phyloP scores from a whole-genome alignment of 129 eudicot genomes.

The Escallonia herrerae region DNA sequence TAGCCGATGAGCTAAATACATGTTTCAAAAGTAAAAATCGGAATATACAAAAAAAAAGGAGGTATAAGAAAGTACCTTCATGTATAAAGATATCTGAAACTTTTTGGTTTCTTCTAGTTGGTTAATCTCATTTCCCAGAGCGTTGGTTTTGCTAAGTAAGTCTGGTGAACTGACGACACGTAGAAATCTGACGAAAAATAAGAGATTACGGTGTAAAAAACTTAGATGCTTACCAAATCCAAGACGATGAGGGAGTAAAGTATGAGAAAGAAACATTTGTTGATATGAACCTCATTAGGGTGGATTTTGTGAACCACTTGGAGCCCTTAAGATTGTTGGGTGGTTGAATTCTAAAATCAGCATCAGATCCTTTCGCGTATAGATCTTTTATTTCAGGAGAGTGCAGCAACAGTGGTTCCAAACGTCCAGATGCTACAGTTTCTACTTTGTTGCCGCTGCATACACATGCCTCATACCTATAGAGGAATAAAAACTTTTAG shows the following conservation, averaged over 20 bases:
- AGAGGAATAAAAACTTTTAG: background rate
- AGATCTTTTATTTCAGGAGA: slow-evolving; percentile 39
- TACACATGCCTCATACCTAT: slow-evolving; percentile 62
- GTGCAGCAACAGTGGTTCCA: slow-evolving; percentile 58
- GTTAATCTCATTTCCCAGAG: slow-evolving; percentile 52
- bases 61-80: slow-evolving; percentile 29
- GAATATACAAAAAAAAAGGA: background rate
- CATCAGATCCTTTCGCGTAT: slow-evolving; percentile 43
- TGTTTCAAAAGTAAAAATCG: background rate
- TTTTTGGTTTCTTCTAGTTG: slow-evolving; percentile 73
- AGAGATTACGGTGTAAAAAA: background rate
- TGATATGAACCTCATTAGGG: slow-evolving; percentile 55
- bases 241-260: background rate
- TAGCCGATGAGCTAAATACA: background rate
- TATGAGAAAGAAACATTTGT: slow-evolving; percentile 5
- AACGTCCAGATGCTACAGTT: slow-evolving; percentile 48
- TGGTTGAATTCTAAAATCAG: slow-evolving; percentile 44
- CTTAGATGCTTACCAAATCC: slow-evolving; percentile 1
- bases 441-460: slow-evolving; percentile 42
- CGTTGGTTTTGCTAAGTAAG: slow-evolving; percentile 26
- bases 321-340: slow-evolving; percentile 26
- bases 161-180: slow-evolving; percentile 46
- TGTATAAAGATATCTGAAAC: slow-evolving; percentile 72
- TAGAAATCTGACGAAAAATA: slow-evolving; percentile 47
- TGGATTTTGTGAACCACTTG: slow-evolving; percentile 70